Evolutionary conservation across 345 rosid genomes (phyloP), one percentile per base, ranked within the genome.

Genomic region (Camelina sativa): DNA sequence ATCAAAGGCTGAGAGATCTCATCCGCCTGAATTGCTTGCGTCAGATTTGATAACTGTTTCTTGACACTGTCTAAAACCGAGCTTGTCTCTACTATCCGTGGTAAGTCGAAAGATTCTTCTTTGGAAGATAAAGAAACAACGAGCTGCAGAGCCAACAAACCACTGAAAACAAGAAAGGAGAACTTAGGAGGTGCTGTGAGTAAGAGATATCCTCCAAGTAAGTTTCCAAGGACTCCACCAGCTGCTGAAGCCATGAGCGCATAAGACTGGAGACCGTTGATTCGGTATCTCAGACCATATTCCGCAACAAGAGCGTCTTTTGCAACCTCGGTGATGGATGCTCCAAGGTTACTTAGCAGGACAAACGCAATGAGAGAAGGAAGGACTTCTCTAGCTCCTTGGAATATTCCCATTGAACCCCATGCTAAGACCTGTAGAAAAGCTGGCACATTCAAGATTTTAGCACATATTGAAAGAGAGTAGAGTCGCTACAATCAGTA

Each of bases 281-380:
- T 76, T 65, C 64, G 70, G 65, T 83, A 84, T 71, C 85, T 84
- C 53, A 86, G 82, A 40, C 96, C 98, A 56, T 83, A 91, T 75
- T 91, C 98, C 19, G 97, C 89, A 37, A 93, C 90, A 58, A 93
- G 90, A 69, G 98, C 98, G 50, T 91, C 97, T 50, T 86, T 83
- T 9, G 97, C 91, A 11, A 93, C 97, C 82, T 93, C 97, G 16
- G 89, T 80, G 54, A 93, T 80, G 16, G 98, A 88, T 54, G 96
- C 96, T 9, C 98, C 98, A 11, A 88, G 80, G 80, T 93, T 93
- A 70, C 98, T 78, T 4, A 91, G 83, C 60, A 93, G 80, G 28
- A 84, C 90, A 81, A 80, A 86, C 12, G 86, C 82, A 75, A 93
- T 59, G n/a, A 91, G 84, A 40, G 73, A 77, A 17, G 91, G 89